These are phyloP conservation scores for Globisporangium nagaii DNA, from an alignment of 352 stramenopile species.

Conservation along the genomic window DNA sequence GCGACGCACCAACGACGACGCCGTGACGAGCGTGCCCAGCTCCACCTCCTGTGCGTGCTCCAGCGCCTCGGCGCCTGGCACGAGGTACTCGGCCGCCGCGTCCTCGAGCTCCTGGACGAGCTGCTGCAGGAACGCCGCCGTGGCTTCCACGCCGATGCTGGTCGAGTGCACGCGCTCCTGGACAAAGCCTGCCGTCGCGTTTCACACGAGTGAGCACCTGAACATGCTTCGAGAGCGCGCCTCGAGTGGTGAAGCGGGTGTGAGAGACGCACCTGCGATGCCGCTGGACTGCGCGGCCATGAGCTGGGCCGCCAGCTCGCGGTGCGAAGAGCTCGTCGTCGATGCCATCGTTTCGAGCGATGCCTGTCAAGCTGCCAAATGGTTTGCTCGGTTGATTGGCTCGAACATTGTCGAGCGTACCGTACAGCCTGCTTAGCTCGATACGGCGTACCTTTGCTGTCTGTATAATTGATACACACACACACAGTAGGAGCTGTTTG, in stretches of 20 bases:
- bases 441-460: too few species aligned
- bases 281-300: conserved; percentile 19
- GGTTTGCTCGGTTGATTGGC: background rate
- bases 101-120: conserved; percentile 62
- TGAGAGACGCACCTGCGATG: conserved; percentile 19
- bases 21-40: conserved; percentile 61
- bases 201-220: too few species aligned
- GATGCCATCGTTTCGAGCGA: background rate
- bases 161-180: conserved; percentile 78
- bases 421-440: too few species aligned
- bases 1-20: conserved; percentile 40
- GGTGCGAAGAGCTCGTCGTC: conserved; percentile 1
- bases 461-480: too few species aligned
- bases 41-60: conserved; percentile 61
- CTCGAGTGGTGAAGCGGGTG: too few species aligned
- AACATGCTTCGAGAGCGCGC: too few species aligned
- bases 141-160: conserved; percentile 45
- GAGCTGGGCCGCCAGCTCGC: conserved; percentile 23
- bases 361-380: conserved; percentile 1
- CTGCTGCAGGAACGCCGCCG: conserved; percentile 55
- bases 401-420: too few species aligned
- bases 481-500: too few species aligned
- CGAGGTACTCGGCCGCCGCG: conserved; percentile 31
- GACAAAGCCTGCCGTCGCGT: conserved; percentile 37
- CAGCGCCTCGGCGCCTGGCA: conserved; percentile 5